Evolutionary conservation across 2,329 filamentous ascomycete species (phyloP).

Genomic region (Fusarium pseudocircinatum): DNA sequence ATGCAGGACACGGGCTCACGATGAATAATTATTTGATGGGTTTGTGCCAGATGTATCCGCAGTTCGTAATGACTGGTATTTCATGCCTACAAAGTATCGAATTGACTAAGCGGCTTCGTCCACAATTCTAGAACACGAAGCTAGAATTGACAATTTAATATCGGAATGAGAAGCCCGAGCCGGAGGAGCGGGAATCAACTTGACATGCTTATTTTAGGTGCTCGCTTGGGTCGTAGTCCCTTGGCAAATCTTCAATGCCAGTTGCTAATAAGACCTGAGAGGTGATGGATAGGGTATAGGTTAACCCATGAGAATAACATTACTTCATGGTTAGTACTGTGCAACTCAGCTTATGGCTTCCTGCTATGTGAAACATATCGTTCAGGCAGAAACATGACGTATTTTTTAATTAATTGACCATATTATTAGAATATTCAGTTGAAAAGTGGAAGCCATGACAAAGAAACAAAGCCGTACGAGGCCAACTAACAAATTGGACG

Average conservation of each 20-base stretch:
- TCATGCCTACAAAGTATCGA: neutral
- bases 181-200: neutral
- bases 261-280: neutral
- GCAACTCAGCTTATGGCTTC: neutral
- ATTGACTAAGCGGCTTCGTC: neutral
- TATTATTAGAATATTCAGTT: neutral
- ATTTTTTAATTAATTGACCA: neutral
- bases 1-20: neutral
- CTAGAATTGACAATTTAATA: neutral
- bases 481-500: neutral
- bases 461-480: constrained; percentile 7
- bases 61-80: neutral
- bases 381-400: neutral
- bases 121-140: constrained; percentile 16
- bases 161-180: neutral
- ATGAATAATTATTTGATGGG: neutral
- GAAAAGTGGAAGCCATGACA: neutral
- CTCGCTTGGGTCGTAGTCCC: neutral
- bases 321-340: neutral
- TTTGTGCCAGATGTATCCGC: neutral
- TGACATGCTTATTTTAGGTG: constrained; percentile 19
- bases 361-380: neutral
- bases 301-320: neutral
- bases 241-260: neutral
- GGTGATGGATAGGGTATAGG: neutral